Evolutionary conservation across 225 moss, liverwort and hornwort genomes (phyloP), one percentile per base, ranked within the genome.

Genomic region (Polytrichum commune): DNA sequence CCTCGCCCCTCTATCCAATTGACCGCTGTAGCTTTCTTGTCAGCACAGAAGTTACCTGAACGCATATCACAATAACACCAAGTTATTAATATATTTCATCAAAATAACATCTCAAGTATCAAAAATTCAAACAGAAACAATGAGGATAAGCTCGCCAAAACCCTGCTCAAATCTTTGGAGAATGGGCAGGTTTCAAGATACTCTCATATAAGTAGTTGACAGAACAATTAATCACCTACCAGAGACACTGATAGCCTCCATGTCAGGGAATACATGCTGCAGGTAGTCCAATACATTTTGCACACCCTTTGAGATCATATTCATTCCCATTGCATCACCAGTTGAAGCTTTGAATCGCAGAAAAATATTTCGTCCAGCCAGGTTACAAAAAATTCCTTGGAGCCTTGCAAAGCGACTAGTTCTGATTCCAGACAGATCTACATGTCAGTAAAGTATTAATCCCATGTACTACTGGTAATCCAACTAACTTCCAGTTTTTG

Each of bases 301-400:
- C 0, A 89, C 89, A 8, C 89, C 89, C 55, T 89, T 89, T 2
- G 89, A 86, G 64, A 89, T 83, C 89, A 89, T 89, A 74, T 89
- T 89, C 89, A 89, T 89, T 63, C 89, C 89, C 89, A 89, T 89
- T 9, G 89, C 89, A 64, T 89, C 89, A 25, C 86, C 89, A 53
- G 89, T 89, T 55, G 79, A 55, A 24, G 85, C 81, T 55, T 76
- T 73, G 67, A 86, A 86, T 46, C 89, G 89, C 27, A 89, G 78
- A 55, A 83, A 89, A n/a, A 86, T 64, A 79, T 86, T 89, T 16
- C 89, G 79, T 67, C 89, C 89, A 63, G 89, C 89, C 74, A 89
- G 62, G 74, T 80, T 82, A 71, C 89, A 83, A 64, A 81, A 81
- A 0, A 89, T 33, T 29, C 82, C 53, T 54, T 86, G 86, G 81